Evolutionary conservation across 306 rosid genomes (phyloP).

Genomic region (Vachellia pachyceras): DNA sequence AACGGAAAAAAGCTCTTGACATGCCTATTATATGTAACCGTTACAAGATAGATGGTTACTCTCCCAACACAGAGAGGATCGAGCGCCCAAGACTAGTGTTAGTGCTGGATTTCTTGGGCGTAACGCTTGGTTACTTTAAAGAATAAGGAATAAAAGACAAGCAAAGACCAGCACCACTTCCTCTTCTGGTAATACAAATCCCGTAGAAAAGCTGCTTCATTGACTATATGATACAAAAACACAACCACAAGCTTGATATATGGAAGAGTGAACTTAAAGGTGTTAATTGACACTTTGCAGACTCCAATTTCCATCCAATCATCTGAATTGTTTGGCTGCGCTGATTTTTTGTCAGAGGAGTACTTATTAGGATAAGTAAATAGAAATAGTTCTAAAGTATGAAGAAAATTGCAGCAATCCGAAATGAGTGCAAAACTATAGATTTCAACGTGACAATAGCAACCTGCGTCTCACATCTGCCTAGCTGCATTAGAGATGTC

Average conservation of each 20-base stretch:
- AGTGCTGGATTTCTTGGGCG: background rate
- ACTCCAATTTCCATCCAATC: constrained; percentile 3
- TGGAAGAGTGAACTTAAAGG: background rate
- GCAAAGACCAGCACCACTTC: background rate
- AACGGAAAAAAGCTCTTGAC: background rate
- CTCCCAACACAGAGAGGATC: background rate
- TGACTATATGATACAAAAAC: background rate
- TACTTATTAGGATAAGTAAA: background rate
- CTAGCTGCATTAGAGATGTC: background rate
- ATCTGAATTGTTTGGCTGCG: background rate
- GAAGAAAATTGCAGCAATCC: constrained; percentile 12
- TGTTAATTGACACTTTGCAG: constrained; percentile 5
- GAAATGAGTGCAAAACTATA: background rate
- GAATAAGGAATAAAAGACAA: background rate
- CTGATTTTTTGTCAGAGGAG: background rate
- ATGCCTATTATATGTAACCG: background rate
- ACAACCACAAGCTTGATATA: background rate
- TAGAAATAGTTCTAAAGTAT: background rate
- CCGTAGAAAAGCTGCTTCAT: background rate
- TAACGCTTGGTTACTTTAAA: background rate
- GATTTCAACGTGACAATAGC: constrained; percentile 21
- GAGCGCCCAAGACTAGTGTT: background rate
- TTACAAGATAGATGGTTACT: background rate
- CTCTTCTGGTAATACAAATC: background rate
- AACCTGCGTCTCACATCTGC: background rate